Evolutionary conservation across 345 rosid species (phyloP), one percentile per base, ranked within the genome.

Genomic region (Crucihimalaya himalaica): DNA sequence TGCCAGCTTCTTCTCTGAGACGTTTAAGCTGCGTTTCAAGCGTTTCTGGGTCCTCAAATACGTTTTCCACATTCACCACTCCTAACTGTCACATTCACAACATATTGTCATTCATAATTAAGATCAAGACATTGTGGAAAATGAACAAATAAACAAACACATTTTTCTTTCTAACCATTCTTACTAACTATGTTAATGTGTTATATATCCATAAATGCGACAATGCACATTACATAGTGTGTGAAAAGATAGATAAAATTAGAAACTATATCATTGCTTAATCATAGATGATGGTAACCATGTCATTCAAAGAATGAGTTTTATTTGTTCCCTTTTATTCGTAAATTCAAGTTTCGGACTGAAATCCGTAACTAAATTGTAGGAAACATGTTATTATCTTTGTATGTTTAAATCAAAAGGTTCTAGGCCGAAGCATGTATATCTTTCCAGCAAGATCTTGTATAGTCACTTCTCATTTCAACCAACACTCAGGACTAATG

Each of bases 11-110:
- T 7, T 80, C 81, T 66, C 78, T 87, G 51, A 90, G 86, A 80
- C 84, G 81, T 82, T 74, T 85, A 8, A 90, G 91, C 68, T 87
- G 91, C 54, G 67, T 65, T 72, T 80, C 84, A 3, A 90, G 65
- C 51, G n/a, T 74, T 5, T 64, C 75, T 37, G 56, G 72, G 58
- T 84, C 78, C 52, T 70, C 75, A 14, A 93, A 71, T 35, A 77
- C 84, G 76, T 93, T 90, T 6, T 85, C 87, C 35, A 68, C 77
- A 21, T 85, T 76, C 56, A 93, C 72, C 46, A 86, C 87, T 42
- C 85, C 96, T 73, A 93, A 71, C 96, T 93, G 83, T 29, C n/a
- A 70, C 19, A 68, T 21, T 61, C 50, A 42, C 47, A 15, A 42
- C 47, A 37, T 12, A 37, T 3, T 39, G 5, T 39, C 2, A 12